phyloP scores from a whole-genome alignment of 2,329 filamentous ascomycete genomes.

The Exophiala spinifera region DNA sequence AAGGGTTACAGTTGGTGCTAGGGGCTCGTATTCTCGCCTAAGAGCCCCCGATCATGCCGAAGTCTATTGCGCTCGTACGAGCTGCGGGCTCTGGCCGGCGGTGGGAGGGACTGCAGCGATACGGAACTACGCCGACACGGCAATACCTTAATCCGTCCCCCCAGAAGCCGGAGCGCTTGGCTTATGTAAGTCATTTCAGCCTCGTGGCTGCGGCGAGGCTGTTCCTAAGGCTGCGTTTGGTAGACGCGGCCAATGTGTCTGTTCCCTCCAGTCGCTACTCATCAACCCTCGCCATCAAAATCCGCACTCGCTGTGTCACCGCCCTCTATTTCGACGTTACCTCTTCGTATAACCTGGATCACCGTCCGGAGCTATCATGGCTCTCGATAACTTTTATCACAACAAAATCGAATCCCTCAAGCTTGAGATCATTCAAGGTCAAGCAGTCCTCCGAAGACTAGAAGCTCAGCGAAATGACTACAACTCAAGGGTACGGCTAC shows the following conservation, averaged over 20 bases:
- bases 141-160: too few species aligned
- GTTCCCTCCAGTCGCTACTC: neutral
- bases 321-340: constrained; percentile 21
- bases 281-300: neutral
- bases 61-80: too few species aligned
- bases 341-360: constrained; percentile 30
- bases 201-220: neutral
- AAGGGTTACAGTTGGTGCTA: too few species aligned
- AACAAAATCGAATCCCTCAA: constrained; percentile 99
- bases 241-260: neutral
- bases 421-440: constrained; percentile 99
- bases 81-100: too few species aligned
- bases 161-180: neutral
- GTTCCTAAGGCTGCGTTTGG: neutral
- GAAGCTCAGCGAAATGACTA: constrained; percentile 99
- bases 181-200: neutral
- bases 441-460: constrained; percentile 87
- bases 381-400: constrained; percentile 98
- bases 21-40: too few species aligned
- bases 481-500: constrained; percentile 92
- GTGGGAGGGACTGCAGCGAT: too few species aligned
- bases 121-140: too few species aligned
- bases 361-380: constrained; percentile 62
- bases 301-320: constrained; percentile 24
- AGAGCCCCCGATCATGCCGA: too few species aligned